phyloP scores from a whole-genome alignment of 129 eudicot genomes.

The Arctium minus region DNA sequence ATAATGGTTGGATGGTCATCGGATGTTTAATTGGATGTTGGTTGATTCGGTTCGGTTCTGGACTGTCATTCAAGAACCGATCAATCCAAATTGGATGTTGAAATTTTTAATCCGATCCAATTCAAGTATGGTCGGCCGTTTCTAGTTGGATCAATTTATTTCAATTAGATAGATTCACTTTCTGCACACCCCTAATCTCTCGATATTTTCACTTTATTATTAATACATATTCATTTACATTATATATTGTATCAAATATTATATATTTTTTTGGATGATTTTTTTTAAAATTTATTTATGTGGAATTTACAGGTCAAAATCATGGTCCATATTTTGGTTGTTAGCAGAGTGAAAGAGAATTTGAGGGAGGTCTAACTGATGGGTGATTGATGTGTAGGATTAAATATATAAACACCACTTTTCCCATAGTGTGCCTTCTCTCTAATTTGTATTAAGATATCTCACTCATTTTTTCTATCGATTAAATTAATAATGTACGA shows the following conservation, averaged over 20 bases:
- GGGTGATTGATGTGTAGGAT: slow-evolving; percentile 25
- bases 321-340: slow-evolving; percentile 14
- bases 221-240: neutral
- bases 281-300: neutral
- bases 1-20: no score
- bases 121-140: no score
- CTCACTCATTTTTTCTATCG: neutral
- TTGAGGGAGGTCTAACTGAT: slow-evolving; percentile 19
- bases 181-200: no score
- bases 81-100: no score
- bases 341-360: neutral
- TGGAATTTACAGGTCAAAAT: slow-evolving; percentile 12
- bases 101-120: no score
- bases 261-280: neutral
- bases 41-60: no score
- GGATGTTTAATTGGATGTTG: no score
- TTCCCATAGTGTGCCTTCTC: neutral
- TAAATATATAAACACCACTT: slow-evolving; percentile 6
- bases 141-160: no score
- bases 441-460: neutral
- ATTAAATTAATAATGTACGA: neutral
- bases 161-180: no score
- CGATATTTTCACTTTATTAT: neutral
- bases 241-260: neutral
- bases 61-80: no score